Evolutionary conservation across 768 basidiomycete genomes (phyloP).

Genomic region (Hortiboletus campestris): DNA sequence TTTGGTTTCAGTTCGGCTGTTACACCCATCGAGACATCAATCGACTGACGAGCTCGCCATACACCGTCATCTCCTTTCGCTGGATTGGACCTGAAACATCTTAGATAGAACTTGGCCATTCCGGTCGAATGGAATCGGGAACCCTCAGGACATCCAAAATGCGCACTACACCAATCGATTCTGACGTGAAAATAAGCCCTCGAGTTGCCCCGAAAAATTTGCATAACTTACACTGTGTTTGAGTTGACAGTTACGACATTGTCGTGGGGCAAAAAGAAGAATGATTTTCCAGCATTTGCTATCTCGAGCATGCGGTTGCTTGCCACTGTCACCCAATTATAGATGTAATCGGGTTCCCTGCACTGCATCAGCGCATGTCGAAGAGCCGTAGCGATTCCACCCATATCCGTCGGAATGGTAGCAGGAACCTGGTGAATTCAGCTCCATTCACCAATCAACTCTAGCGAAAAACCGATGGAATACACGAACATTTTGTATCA

Average conservation of each 20-base stretch:
- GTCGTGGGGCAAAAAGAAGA: conserved; percentile 11
- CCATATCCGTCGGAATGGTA: conserved; percentile 16
- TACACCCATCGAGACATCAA: conserved; percentile 25
- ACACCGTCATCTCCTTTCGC: conserved; percentile 17
- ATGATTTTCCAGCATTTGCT: conserved; percentile 16
- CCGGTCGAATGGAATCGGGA: conserved; percentile 18
- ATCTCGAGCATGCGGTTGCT: conserved; percentile 18
- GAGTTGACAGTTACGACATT: conserved; percentile 21
- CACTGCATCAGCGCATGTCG: conserved; percentile 14
- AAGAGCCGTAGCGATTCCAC: conserved; percentile 17
- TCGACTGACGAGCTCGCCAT: conserved; percentile 16
- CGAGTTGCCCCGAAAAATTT: background rate
- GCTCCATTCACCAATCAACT: background rate
- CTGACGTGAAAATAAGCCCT: background rate
- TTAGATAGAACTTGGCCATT: conserved; percentile 17
- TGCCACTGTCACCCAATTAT: conserved; percentile 20
- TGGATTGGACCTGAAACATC: conserved; percentile 27
- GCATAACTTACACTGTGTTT: conserved; percentile 17
- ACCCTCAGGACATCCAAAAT: conserved; percentile 22
- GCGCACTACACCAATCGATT: conserved; percentile 22
- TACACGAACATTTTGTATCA: conserved; percentile 21
- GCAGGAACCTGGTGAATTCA: conserved; percentile 6
- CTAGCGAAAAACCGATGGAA: background rate
- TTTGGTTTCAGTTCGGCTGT: conserved; percentile 18
- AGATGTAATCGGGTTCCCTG: conserved; percentile 14